Conservation (phyloP, 805 yeast species). For the Ogataea sp. region DNA sequence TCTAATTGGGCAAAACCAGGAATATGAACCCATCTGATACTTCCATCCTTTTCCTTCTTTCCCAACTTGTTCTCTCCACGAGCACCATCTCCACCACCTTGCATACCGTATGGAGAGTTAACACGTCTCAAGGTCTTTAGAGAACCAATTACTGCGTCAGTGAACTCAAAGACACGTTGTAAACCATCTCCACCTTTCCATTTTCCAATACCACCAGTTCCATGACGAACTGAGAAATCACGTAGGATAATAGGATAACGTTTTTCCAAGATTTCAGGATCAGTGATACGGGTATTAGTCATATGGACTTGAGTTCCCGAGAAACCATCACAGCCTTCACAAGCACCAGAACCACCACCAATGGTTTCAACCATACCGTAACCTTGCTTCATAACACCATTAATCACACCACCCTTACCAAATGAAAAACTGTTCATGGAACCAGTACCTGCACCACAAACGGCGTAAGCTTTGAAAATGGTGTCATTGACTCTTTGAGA, state of each 20-base stretch:
- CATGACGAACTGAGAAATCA: constrained; percentile 33
- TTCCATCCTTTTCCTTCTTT: constrained; percentile 19
- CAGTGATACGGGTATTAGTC: constrained; percentile 49
- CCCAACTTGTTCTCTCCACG: constrained; percentile 34
- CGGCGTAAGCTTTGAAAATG: constrained; percentile 68
- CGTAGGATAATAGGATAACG: constrained; percentile 41
- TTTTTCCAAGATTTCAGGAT: constrained; percentile 43
- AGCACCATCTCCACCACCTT: constrained; percentile 44
- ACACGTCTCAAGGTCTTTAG: constrained; percentile 45
- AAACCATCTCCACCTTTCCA: constrained; percentile 45
- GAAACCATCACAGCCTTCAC: constrained; percentile 38
- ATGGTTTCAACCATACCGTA: constrained; percentile 50
- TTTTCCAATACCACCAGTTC: constrained; percentile 41
- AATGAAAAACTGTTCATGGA: constrained; percentile 84
- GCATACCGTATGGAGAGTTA: constrained; percentile 43
- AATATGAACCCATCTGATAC: constrained; percentile 24
- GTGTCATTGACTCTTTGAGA: constrained; percentile 84
- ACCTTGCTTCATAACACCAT: constrained; percentile 30
- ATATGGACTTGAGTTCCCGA: constrained; percentile 45
- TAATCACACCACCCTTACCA: constrained; percentile 43
- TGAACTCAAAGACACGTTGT: constrained; percentile 39
- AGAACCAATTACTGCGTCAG: constrained; percentile 37
- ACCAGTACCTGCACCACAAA: constrained; percentile 86
- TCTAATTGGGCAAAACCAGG: constrained; percentile 32
- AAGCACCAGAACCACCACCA: constrained; percentile 50